Evolutionary conservation across 192 early-diverging fungal genomes (phyloP).

Genomic region (Geranomyces michiganensis): DNA sequence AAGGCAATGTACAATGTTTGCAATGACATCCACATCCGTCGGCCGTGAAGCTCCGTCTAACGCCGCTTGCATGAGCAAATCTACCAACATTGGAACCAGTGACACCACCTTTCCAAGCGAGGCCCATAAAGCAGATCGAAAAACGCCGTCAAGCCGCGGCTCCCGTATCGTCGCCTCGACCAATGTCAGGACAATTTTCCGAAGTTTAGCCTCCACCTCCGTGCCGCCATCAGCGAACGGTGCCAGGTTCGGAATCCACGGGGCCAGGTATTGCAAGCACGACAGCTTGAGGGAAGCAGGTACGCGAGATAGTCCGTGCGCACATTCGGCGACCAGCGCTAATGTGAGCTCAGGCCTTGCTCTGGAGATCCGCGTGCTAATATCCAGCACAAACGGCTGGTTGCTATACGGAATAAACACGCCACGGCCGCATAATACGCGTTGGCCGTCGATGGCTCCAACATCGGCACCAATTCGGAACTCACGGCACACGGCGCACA

Average conservation of each 20-base stretch:
- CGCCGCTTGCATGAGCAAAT: constrained; percentile 78
- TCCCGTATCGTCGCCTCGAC: constrained; percentile 84
- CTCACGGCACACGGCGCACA: constrained; percentile 77
- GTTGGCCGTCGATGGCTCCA: constrained; percentile 67
- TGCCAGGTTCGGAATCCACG: constrained; percentile 84
- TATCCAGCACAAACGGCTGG: constrained; percentile 76
- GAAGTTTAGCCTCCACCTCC: constrained; percentile 49
- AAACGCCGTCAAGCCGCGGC: constrained; percentile 78
- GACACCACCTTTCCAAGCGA: constrained; percentile 78
- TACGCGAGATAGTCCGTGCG: constrained; percentile 79
- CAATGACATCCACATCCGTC: constrained; percentile 76
- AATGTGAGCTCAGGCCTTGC: constrained; percentile 79
- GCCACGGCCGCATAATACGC: constrained; percentile 39
- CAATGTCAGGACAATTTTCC: constrained; percentile 76
- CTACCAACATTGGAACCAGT: constrained; percentile 78
- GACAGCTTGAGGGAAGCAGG: constrained; percentile 73
- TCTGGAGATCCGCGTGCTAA: constrained; percentile 79
- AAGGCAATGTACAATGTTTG: constrained; percentile 83
- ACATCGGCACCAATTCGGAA: constrained; percentile 84
- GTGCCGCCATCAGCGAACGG: constrained; percentile 52
- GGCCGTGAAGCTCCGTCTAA: constrained; percentile 80
- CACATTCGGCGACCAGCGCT: constrained; percentile 86
- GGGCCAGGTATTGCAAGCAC: constrained; percentile 86
- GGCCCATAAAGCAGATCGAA: constrained; percentile 87
- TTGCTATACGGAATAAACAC: constrained; percentile 90